Base-by-base conservation (phyloP, 306 rosid species). In the Acmispon strigosus region DNA sequence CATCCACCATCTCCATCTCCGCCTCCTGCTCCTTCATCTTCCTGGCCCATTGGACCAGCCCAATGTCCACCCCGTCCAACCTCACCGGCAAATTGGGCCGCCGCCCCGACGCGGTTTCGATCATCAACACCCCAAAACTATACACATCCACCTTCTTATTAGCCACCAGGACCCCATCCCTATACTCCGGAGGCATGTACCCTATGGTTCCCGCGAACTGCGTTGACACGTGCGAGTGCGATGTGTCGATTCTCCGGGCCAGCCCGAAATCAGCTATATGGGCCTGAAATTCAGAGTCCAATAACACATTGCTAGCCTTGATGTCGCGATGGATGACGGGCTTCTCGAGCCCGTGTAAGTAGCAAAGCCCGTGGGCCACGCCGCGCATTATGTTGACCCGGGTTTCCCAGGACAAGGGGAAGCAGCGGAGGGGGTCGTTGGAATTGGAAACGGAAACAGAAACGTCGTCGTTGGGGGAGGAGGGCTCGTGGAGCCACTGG, bases 141-240 rank as follows among this genome's bases (percentile, higher is more conserved):
- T 83, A 94, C 58, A 94, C 97, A 16, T 94, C 99, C 4, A 86
- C 97, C 59, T 78, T 84, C 63, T 60, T 56, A 1, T 90, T 89
- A 0, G 95, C 89, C 43, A 52, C 84, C 10, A 81, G 86, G 16
- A 61, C 48, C 65, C 99, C 99, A 0, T 73, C 84, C 48, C 63
- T 78, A 34, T 89, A 94, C 79, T 94, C 99, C n/a, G 96, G 99
- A 0, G 97, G 95, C 97, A 94, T 94, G 84, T 94, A 94, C 0
- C 99, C 99, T 45, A 85, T 87, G 0, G 99, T 90, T 6, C 99
- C 99, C 1, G 97, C 96, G 2, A 82, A 76, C 15, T 90, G 96
- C 2, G 97, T 94, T 0, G 96, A 94, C 59, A 91, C 97, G 49
- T 94, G 97, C 0, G 97, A 78, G 11, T 59, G 49, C 0, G 90